Evolutionary conservation across 371 early-diverging fungal species (phyloP).

Genomic region (Ordospora colligata): DNA sequence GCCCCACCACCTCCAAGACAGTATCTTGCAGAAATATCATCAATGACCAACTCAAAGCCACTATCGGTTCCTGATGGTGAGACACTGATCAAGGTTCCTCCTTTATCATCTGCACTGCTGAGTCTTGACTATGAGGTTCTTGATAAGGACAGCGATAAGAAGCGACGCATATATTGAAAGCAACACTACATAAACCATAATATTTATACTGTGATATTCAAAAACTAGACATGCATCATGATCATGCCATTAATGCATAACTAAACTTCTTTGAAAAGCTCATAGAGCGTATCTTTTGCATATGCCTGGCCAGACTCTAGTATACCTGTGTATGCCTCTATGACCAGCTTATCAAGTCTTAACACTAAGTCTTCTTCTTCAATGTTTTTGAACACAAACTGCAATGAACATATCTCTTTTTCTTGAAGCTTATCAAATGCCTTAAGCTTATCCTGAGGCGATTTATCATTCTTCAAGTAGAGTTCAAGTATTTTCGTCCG

Average conservation of each 20-base stretch:
- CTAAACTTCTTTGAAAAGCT: conserved; percentile 9
- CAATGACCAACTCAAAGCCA: conserved; percentile 56
- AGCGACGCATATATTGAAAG: conserved; percentile 14
- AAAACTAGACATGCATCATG: neutral
- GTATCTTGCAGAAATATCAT: conserved; percentile 59
- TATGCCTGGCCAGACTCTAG: neutral
- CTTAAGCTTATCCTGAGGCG: neutral
- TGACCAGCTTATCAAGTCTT: neutral
- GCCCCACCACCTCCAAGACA: conserved; percentile 61
- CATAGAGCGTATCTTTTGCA: conserved; percentile 5
- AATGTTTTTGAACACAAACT: conserved; percentile 23
- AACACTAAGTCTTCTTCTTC: conserved; percentile 2
- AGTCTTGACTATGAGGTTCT: conserved; percentile 32
- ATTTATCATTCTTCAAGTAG: conserved; percentile 20
- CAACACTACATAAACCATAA: neutral
- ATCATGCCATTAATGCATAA: neutral
- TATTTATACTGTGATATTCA: neutral
- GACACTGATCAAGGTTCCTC: conserved; percentile 56
- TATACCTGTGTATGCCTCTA: neutral
- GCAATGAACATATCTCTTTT: conserved; percentile 17
- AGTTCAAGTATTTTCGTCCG: conserved; percentile 38
- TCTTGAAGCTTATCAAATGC: conserved; percentile 41
- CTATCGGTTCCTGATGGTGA: conserved; percentile 49
- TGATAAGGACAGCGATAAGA: conserved; percentile 32
- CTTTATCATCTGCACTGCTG: neutral